Base-by-base conservation (phyloP, 2,329 filamentous ascomycete genomes). In the Ceratocystis eucalypticola region DNA sequence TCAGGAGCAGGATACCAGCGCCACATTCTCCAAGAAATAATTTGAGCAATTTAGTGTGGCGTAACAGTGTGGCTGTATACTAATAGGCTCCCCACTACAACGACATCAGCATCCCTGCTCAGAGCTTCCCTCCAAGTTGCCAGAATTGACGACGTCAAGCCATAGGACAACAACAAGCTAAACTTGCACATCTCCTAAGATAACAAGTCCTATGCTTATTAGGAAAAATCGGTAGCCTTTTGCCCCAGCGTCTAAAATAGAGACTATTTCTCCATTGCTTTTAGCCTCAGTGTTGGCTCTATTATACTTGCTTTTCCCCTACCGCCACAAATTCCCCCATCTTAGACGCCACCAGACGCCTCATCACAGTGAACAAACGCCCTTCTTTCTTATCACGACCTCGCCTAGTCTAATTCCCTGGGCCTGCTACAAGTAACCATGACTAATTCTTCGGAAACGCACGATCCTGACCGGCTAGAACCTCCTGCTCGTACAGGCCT, bases 401-500 rank as follows among this genome's bases (percentile, higher is more conserved):
- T 41, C 12, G 10, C 12, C 3, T 12, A 41, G 8, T 28, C 48
- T 53, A 15, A 25, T 15, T 10, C 6, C 48, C 30, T 33, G 15
- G 7, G 20, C 17, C 12, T n/a, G 30, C 6, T 17, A 2, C n/a
- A 48, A 17, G 7, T 15, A 22, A 20, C 41, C 25, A 63, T 63
- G 61, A 17, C 61, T 4, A n/a, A 15, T 46, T 30, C 55, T 59
- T 8, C 17, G 37, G 44, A 65, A 53, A 25, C 64, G 20, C 44
- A 61, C 45, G 17, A 20, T 41, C 25, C 53, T 12, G 50, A 61
- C 41, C 33, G 59, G 12, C 64, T 68, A 20, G 67, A 64, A 37
- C 50, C 50, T 22, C 64, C 64, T 15, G 30, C 28, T 30, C 48
- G 57, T 17, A 48, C 50, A 22, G 67, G 64, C 8, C 28, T 77